Evolutionary conservation across 2,329 filamentous ascomycete genomes (phyloP), one percentile per base, ranked within the genome.

Genomic region (Ceratocystis destructans): DNA sequence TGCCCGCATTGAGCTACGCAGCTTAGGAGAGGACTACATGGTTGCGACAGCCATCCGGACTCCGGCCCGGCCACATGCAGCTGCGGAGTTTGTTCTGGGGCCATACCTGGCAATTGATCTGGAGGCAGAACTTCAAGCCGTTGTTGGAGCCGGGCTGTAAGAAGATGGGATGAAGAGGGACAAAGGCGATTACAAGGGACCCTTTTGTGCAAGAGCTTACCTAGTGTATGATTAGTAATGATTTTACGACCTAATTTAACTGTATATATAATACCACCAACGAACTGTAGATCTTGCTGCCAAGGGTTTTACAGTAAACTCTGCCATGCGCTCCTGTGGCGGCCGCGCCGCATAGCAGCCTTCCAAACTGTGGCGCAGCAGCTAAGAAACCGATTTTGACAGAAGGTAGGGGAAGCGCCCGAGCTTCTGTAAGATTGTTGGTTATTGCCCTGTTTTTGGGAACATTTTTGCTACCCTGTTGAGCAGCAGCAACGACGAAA

Each of bases 31-130:
- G 20, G 22, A 61, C 41, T 64, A 59, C 41, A 68, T 68, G 67
- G 25, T 68, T 12, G 64, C 37, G 10, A 68, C 67, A 15, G 65
- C 64, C n/a, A 67, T 68, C 8, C 64, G 64, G 7, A 67, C 67
- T 3, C 67, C 61, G 8, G 45, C 57, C 5, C 33, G 25, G 1
- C 53, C 65, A 10, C 33, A 61, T 5, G 65, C 64, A n/a, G 67
- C 64, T 4, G 22, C 53, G 10, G 62, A 41, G 5, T 64, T 66
- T 33, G 46, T 37, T 4, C 50, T 68, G 20, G 44, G 55, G n/a
- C 33, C 64, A 28, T 68, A 66, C 46, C 20, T 59, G 7, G 20
- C 48, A 1, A 37, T 68, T 17, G 64, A 68, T 22, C 64, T 68
- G 5, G 37, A 59, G 33, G 22, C 20, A 1, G 64, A 67, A 37